These are phyloP conservation scores for Solanum chacoense DNA, from an alignment of 305 asterid genomes.

Conservation along the genomic window DNA sequence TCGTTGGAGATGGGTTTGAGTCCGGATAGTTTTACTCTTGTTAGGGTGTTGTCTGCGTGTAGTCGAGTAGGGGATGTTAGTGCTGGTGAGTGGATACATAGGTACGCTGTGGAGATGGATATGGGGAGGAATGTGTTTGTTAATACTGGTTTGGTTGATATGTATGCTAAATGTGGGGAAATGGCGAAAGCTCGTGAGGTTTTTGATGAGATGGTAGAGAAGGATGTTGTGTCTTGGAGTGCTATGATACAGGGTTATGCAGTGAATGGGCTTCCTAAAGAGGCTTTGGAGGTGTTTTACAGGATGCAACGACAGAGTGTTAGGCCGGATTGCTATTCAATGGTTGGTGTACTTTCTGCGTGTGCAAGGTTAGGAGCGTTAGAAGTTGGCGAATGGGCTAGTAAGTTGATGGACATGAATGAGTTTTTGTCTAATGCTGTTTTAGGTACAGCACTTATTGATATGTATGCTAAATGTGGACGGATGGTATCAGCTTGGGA, in stretches of 20 bases:
- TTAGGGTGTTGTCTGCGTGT: constrained; percentile 58
- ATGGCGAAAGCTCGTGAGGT: constrained; percentile 51
- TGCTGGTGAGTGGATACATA: constrained; percentile 51
- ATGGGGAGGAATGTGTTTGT: constrained; percentile 54
- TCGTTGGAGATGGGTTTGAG: constrained; percentile 36
- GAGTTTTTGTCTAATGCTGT: constrained; percentile 46
- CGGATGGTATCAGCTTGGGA: constrained; percentile 41
- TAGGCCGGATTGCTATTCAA: constrained; percentile 47
- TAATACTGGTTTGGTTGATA: constrained; percentile 44
- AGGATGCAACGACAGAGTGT: constrained; percentile 30
- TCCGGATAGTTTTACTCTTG: constrained; percentile 57
- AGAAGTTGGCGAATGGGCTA: constrained; percentile 46
- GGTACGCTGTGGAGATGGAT: constrained; percentile 24
- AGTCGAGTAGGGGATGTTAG: constrained; percentile 42
- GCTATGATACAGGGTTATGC: constrained; percentile 67
- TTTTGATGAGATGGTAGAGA: constrained; percentile 58
- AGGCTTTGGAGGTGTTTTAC: constrained; percentile 43
- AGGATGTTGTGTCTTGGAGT: constrained; percentile 62
- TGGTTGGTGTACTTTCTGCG: constrained; percentile 65
- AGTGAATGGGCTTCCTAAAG: constrained; percentile 57
- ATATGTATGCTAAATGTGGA: constrained; percentile 70
- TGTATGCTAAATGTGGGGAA: constrained; percentile 55
- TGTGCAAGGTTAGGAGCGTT: constrained; percentile 58
- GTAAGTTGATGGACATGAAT: constrained; percentile 32
- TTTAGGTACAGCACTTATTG: constrained; percentile 49